A percentile compares a stretch with the other conserved stretches of the same genome.
These are phyloP conservation scores for Debaryomyces singareniensis DNA, from an alignment of 1,139 yeast genomes.

Conservation along the genomic window DNA sequence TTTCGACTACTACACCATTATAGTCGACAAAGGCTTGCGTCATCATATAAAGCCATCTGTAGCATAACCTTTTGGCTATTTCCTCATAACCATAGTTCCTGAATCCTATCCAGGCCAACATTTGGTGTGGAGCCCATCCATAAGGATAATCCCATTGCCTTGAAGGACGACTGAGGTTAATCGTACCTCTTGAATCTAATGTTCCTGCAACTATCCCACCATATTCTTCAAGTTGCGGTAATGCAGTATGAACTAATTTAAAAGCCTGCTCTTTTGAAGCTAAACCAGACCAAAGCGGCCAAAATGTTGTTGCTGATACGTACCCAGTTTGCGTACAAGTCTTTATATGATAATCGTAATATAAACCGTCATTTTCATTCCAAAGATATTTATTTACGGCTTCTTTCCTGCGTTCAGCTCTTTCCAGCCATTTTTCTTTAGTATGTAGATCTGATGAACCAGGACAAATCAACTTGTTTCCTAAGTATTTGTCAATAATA, in stretches of 20 bases:
- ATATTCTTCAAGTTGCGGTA: constrained; percentile 71
- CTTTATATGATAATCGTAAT: constrained; percentile 77
- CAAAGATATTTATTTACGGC: constrained; percentile 70
- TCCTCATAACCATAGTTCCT: constrained; percentile 63
- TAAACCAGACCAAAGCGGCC: constrained; percentile 85
- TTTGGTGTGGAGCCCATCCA: constrained; percentile 99
- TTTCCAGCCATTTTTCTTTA: constrained; percentile 52
- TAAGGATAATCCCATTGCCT: constrained; percentile 98
- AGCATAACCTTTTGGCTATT: constrained; percentile 65
- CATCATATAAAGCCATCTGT: constrained; percentile 86
- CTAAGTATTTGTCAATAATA: constrained; percentile 52
- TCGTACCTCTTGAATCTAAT: constrained; percentile 64
- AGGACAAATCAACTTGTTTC: constrained; percentile 34
- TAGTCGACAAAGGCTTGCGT: constrained; percentile 90
- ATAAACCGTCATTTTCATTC: constrained; percentile 76
- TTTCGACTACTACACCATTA: constrained; percentile 94
- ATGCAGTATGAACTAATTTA: constrained; percentile 48
- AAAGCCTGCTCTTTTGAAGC: constrained; percentile 75
- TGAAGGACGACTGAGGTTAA: constrained; percentile 66
- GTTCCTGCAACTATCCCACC: constrained; percentile 94
- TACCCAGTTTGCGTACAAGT: constrained; percentile 51
- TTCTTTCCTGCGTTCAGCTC: constrained; percentile 49
- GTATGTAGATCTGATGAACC: constrained; percentile 33
- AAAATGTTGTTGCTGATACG: constrained; percentile 86
- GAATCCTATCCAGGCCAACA: constrained; percentile 88